phyloP scores from a whole-genome alignment of 2,329 filamentous ascomycete genomes.

The Diplodia mutila region DNA sequence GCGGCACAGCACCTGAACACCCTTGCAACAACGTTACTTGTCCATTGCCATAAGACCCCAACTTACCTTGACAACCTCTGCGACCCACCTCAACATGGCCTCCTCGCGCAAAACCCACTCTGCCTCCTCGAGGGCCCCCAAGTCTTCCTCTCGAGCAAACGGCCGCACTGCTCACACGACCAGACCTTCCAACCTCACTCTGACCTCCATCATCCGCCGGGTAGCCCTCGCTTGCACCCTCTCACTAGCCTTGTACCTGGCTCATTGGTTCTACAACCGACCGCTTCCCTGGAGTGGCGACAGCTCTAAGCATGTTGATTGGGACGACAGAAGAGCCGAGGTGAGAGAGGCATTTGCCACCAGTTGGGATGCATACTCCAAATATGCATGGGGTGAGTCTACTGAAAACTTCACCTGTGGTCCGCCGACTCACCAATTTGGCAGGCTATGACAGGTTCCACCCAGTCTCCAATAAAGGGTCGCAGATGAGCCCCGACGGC shows the following conservation, averaged over 20 bases:
- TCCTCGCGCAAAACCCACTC: too few relatives aligned
- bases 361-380: conserved; percentile 86
- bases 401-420: too few relatives aligned
- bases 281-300: neutral
- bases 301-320: conserved; percentile 54
- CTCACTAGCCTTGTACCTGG: neutral
- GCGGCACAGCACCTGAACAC: neutral
- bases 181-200: too few relatives aligned
- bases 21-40: neutral
- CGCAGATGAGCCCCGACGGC: conserved; percentile 81
- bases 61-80: neutral
- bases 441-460: conserved; percentile 79
- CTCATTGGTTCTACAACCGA: neutral
- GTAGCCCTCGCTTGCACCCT: neutral
- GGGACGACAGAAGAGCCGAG: conserved; percentile 72
- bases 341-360: conserved; percentile 84
- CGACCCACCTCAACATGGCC: too few relatives aligned
- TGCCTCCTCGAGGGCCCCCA: too few relatives aligned
- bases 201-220: too few relatives aligned
- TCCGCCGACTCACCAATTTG: neutral
- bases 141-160: too few relatives aligned
- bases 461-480: conserved; percentile 76
- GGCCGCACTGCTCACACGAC: too few relatives aligned
- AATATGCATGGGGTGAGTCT: conserved; percentile 89
- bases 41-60: neutral